Evolutionary conservation across 805 yeast species (phyloP).

Genomic region (Kodamaea neixiangensis): DNA sequence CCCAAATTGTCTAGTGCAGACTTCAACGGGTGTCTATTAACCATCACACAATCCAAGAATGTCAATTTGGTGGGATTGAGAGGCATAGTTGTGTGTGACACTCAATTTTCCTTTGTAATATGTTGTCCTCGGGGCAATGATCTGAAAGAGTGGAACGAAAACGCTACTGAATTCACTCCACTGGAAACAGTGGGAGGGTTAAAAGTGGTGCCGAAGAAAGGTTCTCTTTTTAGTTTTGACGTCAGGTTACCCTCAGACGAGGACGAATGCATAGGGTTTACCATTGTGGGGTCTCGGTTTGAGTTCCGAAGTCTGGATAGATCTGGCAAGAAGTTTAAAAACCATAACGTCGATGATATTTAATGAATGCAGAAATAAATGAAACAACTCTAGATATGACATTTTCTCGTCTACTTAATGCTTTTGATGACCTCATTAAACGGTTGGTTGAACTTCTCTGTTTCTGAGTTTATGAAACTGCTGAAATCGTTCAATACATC

Average conservation of each 20-base stretch:
- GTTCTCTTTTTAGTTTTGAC: constrained; percentile 60
- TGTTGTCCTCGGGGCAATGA: constrained; percentile 48
- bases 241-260: constrained; percentile 35
- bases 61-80: constrained; percentile 55
- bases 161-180: constrained; percentile 22
- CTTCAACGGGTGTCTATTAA: constrained; percentile 71
- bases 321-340: constrained; percentile 81
- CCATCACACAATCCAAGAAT: constrained; percentile 60
- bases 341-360: constrained; percentile 67
- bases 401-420: neutral
- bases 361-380: constrained; percentile 10
- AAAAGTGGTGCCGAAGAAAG: constrained; percentile 65
- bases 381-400: neutral
- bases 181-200: constrained; percentile 57
- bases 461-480: constrained; percentile 22
- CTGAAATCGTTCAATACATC: constrained; percentile 28
- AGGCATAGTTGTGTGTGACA: constrained; percentile 86
- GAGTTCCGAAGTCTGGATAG: constrained; percentile 77
- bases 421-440: constrained; percentile 23
- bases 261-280: constrained; percentile 49
- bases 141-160: constrained; percentile 34
- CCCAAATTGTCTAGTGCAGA: constrained; percentile 74
- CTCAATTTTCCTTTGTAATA: constrained; percentile 69
- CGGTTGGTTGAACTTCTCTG: constrained; percentile 18
- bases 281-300: constrained; percentile 78